These are phyloP conservation scores for Ligustrum vulgare DNA, from an alignment of 257 asterid species.

Conservation along the genomic window DNA sequence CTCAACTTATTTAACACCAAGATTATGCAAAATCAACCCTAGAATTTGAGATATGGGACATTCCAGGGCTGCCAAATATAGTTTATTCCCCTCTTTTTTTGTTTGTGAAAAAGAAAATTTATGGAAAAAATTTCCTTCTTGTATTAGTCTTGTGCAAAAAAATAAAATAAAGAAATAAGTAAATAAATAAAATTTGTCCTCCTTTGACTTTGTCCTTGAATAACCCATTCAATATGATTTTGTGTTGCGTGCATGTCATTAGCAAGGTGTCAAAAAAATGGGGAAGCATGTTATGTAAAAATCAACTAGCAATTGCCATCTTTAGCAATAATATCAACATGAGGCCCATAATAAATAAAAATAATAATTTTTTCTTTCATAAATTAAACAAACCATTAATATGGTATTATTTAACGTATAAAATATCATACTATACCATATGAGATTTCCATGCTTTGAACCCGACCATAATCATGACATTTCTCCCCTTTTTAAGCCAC, in stretches of 20 bases:
- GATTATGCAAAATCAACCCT: slow-evolving; percentile 14
- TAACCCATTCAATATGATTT: slow-evolving; percentile 24
- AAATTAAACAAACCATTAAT: slow-evolving; percentile 31
- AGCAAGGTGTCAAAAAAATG: slow-evolving; percentile 21
- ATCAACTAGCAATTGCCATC: slow-evolving; percentile 27
- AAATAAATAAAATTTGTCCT: too few species aligned
- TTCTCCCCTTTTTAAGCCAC: too few species aligned
- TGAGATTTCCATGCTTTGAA: slow-evolving; percentile 43
- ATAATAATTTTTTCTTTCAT: too few species aligned
- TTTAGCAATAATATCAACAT: slow-evolving; percentile 24
- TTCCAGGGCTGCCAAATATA: too few species aligned
- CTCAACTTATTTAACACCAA: slow-evolving; percentile 18
- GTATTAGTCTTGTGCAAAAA: too few species aligned
- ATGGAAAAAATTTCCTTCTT: slow-evolving; percentile 8
- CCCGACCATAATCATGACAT: slow-evolving; percentile 50
- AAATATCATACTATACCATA: slow-evolving; percentile 23
- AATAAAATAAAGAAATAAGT: too few species aligned
- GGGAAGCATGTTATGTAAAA: background rate
- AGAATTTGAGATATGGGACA: too few species aligned
- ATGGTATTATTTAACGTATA: slow-evolving; percentile 31
- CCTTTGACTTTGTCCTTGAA: too few species aligned
- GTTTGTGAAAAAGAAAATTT: too few species aligned
- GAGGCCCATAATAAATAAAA: too few species aligned
- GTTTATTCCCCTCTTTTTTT: too few species aligned
- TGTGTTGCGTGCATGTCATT: slow-evolving; percentile 32